Evolutionary conservation across 2,329 filamentous ascomycete genomes (phyloP).

Genomic region (Gyromitra esculenta): DNA sequence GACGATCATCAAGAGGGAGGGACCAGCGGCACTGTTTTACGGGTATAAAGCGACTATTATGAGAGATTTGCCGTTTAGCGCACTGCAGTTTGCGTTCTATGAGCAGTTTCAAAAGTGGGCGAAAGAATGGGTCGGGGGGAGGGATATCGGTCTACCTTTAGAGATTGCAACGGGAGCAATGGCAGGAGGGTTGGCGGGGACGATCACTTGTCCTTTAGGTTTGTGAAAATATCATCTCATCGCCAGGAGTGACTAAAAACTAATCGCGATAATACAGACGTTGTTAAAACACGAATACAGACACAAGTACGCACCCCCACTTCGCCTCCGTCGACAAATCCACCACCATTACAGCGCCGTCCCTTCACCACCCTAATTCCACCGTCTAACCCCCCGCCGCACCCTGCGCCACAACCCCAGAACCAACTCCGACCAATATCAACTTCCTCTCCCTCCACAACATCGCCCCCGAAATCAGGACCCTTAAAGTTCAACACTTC

Average conservation of each 20-base stretch:
- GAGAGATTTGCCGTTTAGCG: conserved; percentile 93
- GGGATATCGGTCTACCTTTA: conserved; percentile 83
- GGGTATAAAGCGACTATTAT: conserved; percentile 97
- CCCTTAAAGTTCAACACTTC: conserved; percentile 85
- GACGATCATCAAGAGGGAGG: conserved; percentile 85
- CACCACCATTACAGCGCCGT: conserved; percentile 55
- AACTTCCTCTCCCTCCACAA: conserved; percentile 82
- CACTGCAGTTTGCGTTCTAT: conserved; percentile 97
- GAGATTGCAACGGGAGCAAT: conserved; percentile 90
- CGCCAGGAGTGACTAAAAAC: neutral
- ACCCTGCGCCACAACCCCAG: conserved; percentile 59
- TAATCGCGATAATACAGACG: conserved; percentile 66
- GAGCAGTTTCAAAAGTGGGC: conserved; percentile 90
- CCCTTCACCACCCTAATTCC: conserved; percentile 57
- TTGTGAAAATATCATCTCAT: neutral
- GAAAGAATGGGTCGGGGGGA: conserved; percentile 74
- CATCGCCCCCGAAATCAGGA: conserved; percentile 80
- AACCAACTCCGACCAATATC: conserved; percentile 78
- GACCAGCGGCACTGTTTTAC: conserved; percentile 85
- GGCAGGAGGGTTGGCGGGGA: conserved; percentile 90
- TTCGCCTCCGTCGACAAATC: conserved; percentile 56
- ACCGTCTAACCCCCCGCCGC: conserved; percentile 53
- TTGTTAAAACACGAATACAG: conserved; percentile 96
- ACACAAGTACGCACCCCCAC: conserved; percentile 77
- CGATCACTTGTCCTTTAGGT: conserved; percentile 86